Evolutionary conservation across 2,329 filamentous ascomycete genomes (phyloP), one percentile per base, ranked within the genome.

Genomic region (Zopfia rhizophila): DNA sequence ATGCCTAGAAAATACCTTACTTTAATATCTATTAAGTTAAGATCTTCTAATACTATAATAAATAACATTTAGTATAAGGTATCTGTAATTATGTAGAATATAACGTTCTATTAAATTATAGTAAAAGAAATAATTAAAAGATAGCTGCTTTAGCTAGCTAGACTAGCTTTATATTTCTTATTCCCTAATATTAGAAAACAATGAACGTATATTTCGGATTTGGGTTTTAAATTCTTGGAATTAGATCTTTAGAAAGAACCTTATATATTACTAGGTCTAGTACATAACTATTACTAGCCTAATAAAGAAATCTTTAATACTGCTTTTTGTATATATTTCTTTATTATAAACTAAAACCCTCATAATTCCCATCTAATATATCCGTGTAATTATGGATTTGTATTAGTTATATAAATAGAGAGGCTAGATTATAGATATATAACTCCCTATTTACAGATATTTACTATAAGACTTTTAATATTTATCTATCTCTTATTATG

Each of bases 401-500:
- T n/a, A 17, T 47, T 6, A 36, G 28, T 14, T 12, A 7, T 21
- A 24, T 25, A 6, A 19, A 47, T 21, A 27, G 31, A 3, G 16
- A 28, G n/a, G 11, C 32, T 18, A 24, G 23, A 12, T 32, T 47
- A 6, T 47, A 38, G 44, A 13, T 21, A 14, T 30, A 50, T 16
- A 32, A 29, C 7, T 24, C 14, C n/a, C 30, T 36, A 11, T 31
- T 50, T 7, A 23, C 21, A 3, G 36, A 50, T 10, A 10, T 42
- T 10, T 16, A 25, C 19, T 29, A 24, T 2, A 36, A 30, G 4
- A 18, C 21, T n/a, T 3, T 29, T 22, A 12, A 46, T n/a, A 35
- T 19, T 13, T 7, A 31, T 10, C 40, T 48, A 2, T 43, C 48
- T 14, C 22, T 55, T 10, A 30, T 57, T n/a, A 42, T 48, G 3